Evolutionary conservation across 352 stramenopile genomes (phyloP), one percentile per base, ranked within the genome.

Genomic region (Pythium grandisporangium): DNA sequence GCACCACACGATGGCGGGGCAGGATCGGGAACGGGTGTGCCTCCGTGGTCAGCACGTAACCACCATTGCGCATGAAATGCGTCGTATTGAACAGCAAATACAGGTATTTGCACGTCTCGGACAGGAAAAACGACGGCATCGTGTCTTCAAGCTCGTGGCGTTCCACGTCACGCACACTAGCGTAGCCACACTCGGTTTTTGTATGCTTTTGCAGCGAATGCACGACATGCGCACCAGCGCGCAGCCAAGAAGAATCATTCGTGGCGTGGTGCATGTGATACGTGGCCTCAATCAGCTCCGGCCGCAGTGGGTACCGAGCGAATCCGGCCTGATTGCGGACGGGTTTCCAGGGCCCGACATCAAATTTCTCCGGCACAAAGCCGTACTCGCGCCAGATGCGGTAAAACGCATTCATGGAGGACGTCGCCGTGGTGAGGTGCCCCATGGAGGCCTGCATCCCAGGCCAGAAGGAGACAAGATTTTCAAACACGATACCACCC

Each of bases 81-180:
- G 88, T 87, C 32, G 64, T 81, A 53, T 88, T 82, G 41, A 89
- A 99, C 4, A 98, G 86, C 37, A 99, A 51, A 63, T 97, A 99
- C 3, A 99, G 69, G 63, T 99, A 99, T 63, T 99, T 99, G 59
- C 96, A 84, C 11, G 96, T 99, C 67, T 99, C 97, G 10, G 88
- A 97, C 0, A 99, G 72, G 55, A 99, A 99, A 55, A 98, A 99
- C 5, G 85, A 98, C 34, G 95, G 95, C 97, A 99, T 99, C 52
- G 95, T 84, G 51, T 99, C 86, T 14, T 96, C 71, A 35, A 98
- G 76, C 69, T 74, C 46, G 59, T 89, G 73, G 7, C 72, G 84
- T 45, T 93, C 70, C 12, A 97, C 69, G 53, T 97, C 72, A 7
- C 55, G 58, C 33, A 93, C 82, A 17, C 76, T 93, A 27, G 92